phyloP scores from a whole-genome alignment of 1,284 basidiomycete species.

The Cutaneotrichosporon sp. region DNA sequence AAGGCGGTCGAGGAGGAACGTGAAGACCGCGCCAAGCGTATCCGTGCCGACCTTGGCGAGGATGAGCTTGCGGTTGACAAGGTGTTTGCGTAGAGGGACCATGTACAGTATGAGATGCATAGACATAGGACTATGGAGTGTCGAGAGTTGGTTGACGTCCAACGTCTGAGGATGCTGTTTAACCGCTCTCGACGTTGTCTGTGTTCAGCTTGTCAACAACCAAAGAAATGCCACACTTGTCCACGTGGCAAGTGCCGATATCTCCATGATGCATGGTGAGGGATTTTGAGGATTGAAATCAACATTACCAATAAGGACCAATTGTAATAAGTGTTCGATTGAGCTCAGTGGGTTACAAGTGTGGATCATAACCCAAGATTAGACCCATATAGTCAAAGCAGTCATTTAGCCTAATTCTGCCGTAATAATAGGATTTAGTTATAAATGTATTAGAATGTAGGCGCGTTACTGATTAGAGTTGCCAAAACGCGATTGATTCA shows the following conservation, averaged over 20 bases:
- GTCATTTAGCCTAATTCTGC: background rate
- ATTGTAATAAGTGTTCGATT: background rate
- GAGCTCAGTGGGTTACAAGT: background rate
- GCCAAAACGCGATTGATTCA: background rate
- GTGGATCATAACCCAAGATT: background rate
- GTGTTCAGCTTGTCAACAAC: background rate
- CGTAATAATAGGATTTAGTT: background rate
- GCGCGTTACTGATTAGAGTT: background rate
- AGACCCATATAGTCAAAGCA: background rate
- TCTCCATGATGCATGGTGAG: background rate
- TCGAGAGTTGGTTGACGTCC: background rate
- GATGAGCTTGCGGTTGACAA: constrained; percentile 80
- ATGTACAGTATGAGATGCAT: constrained; percentile 8
- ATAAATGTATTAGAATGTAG: background rate
- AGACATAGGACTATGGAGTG: background rate
- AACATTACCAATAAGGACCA: background rate
- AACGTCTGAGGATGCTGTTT: background rate
- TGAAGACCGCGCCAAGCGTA: constrained; percentile 64
- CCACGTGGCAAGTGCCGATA: constrained; percentile 4
- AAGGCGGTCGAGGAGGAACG: constrained; percentile 75
- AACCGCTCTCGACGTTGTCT: too few relatives aligned
- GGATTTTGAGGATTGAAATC: background rate
- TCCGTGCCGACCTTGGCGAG: constrained; percentile 64
- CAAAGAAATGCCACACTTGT: background rate
- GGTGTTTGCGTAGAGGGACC: constrained; percentile 68